phyloP scores from a whole-genome alignment of 495 filamentous ascomycete genomes.

The Penicillium cataractarum region DNA sequence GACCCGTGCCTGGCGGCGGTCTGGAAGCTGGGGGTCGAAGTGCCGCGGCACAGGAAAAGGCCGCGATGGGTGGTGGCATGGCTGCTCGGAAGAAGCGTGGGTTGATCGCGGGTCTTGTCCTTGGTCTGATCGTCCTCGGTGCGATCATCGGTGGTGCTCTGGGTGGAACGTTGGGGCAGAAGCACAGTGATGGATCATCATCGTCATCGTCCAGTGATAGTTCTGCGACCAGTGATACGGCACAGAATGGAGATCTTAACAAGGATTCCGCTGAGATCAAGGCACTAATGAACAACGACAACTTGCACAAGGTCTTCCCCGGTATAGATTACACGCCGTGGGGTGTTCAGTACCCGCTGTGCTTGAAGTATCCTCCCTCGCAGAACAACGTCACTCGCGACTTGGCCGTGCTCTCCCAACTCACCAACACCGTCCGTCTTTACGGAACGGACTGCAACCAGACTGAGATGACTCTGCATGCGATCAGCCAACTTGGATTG shows the following conservation, averaged over 20 bases:
- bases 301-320: slow-evolving; percentile 91
- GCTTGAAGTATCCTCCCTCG: slow-evolving; percentile 72
- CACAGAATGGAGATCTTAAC: slow-evolving; percentile 67
- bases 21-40: slow-evolving; percentile 26
- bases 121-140: slow-evolving; percentile 64
- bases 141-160: slow-evolving; percentile 79
- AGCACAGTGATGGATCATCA: slow-evolving; percentile 32
- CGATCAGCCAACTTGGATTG: slow-evolving; percentile 73
- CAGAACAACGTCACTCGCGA: slow-evolving; percentile 96
- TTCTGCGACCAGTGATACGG: slow-evolving; percentile 46
- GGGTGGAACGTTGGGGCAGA: slow-evolving; percentile 67
- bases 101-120: slow-evolving; percentile 67
- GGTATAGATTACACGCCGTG: slow-evolving; percentile 97
- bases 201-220: slow-evolving; percentile 12
- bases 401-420: slow-evolving; percentile 85
- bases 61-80: slow-evolving; percentile 32
- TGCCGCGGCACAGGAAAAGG: slow-evolving; percentile 11
- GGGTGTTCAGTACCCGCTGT: slow-evolving; percentile 88
- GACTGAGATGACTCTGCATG: slow-evolving; percentile 89
- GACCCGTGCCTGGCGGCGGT: slow-evolving; percentile 53
- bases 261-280: slow-evolving; percentile 81
- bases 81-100: slow-evolving; percentile 68
- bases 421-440: slow-evolving; percentile 86
- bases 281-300: slow-evolving; percentile 72
- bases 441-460: slow-evolving; percentile 99